Percentiles rank a stretch among this genome's conserved stretches.
Conservation (phyloP, 2,329 filamentous ascomycete species). For the Grosmannia huntii region DNA sequence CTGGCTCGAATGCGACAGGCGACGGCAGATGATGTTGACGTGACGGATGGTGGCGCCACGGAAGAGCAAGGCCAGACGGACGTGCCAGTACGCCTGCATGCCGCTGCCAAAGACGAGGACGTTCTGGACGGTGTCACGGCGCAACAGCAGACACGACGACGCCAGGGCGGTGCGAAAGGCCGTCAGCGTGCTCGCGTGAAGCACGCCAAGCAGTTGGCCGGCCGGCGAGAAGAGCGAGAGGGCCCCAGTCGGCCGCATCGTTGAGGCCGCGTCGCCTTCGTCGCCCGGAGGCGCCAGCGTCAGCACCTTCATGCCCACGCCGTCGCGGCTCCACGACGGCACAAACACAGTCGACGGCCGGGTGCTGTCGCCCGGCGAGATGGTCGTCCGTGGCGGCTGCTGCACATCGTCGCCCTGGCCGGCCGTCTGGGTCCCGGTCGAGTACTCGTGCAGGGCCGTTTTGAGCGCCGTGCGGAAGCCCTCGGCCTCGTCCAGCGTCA, state of each 20-base stretch:
- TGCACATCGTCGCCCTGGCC: constrained; percentile 33
- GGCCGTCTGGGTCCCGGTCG: constrained; percentile 35
- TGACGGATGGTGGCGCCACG: constrained; percentile 58
- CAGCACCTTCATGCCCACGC: constrained; percentile 61
- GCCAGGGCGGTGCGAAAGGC: constrained; percentile 70
- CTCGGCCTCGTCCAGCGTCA: constrained; percentile 39
- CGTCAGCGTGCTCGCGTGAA: constrained; percentile 63
- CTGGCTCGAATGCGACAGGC: constrained; percentile 46
- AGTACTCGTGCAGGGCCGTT: constrained; percentile 47
- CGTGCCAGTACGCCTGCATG: constrained; percentile 89
- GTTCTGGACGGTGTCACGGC: constrained; percentile 58
- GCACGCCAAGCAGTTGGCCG: constrained; percentile 51
- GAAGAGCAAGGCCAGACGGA: constrained; percentile 68
- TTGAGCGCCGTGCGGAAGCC: constrained; percentile 35
- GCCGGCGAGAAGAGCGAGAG: constrained; percentile 54
- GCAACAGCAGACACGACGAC: constrained; percentile 51
- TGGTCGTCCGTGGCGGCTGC: constrained; percentile 40
- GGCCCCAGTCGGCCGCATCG: constrained; percentile 46
- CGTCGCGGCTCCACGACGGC: constrained; percentile 51
- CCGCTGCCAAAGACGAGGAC: constrained; percentile 80
- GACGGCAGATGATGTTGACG: constrained; percentile 72
- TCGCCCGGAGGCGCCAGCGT: constrained; percentile 37
- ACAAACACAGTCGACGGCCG: constrained; percentile 58
- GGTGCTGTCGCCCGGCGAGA: constrained; percentile 28
- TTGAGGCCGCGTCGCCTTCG: constrained; percentile 13